Base-by-base conservation (phyloP, 2,329 filamentous ascomycete species). In the Fonsecaea pugnacius region DNA sequence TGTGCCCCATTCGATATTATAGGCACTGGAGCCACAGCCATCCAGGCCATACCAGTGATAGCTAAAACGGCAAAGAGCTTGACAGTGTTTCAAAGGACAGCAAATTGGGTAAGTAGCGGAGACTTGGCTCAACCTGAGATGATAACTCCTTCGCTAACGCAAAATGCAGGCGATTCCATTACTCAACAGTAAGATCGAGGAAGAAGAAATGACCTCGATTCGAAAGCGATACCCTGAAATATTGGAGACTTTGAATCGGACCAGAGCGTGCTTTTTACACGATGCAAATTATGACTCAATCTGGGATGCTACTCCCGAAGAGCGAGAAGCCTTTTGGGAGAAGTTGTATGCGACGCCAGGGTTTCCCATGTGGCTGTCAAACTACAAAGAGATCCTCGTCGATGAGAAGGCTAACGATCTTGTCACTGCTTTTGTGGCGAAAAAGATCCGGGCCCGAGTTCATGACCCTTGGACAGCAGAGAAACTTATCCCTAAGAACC, bases 11-110 rank as follows among this genome's bases (percentile, higher is more conserved):
- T 14, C 33, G 80, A 71, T 4, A 71, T 81, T 46, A 74, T 82
- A 36, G 80, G 80, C 2, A 82, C 78, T 0, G 80, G 79, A 9
- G 77, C 79, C 8, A 78, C 79, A 14, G 87, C 87, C 0, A 82
- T 89, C 1, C 87, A 89, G 69, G 82, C 88, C 53, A 80, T 83
- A 0, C 87, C 90, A 67, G 85, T 85, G 55, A 84, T 83, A 73
- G 84, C 81, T 1, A 82, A 83, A 3, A 73, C 79, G 6, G n/a
- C 53, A 36, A 80, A 77, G 3, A 74, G 82, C 1, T 68, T 90
- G 14, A 80, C 75, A 1, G 72, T 76, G 0, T 77, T 89, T 73
- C 86, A 90, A 70, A 82, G 88, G 10, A 89, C 86, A 0, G 87
- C 88, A 0, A 90, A 90, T 67, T 75, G 87, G 9, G 27, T 30